Conservation (phyloP, 768 basidiomycete species). For the Xerocomellus dryophilus region DNA sequence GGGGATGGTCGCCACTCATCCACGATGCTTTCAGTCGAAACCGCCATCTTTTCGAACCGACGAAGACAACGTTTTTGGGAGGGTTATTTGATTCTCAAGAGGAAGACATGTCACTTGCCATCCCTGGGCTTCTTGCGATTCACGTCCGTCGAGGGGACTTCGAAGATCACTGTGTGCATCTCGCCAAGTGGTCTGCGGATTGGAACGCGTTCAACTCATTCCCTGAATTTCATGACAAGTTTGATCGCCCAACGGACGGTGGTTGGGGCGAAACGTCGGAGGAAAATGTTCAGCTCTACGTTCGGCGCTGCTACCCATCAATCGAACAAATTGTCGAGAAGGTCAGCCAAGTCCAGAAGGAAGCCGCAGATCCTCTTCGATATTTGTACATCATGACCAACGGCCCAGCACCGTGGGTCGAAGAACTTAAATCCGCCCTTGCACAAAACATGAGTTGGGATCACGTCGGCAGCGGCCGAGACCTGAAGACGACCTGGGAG, state of each 20-base stretch:
- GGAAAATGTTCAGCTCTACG: constrained; percentile 27
- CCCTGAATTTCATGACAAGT: constrained; percentile 40
- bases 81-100: neutral
- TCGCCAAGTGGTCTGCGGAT: constrained; percentile 34
- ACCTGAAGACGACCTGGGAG: constrained; percentile 41
- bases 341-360: constrained; percentile 34
- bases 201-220: constrained; percentile 48
- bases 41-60: constrained; percentile 22
- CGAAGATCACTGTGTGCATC: constrained; percentile 40
- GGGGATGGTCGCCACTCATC: constrained; percentile 34
- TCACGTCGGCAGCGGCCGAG: constrained; percentile 40
- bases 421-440: constrained; percentile 38
- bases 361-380: constrained; percentile 26
- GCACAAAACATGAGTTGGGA: constrained; percentile 35
- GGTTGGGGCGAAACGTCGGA: constrained; percentile 14
- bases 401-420: constrained; percentile 40
- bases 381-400: constrained; percentile 50
- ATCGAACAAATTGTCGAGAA: constrained; percentile 42
- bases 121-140: constrained; percentile 45
- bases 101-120: constrained; percentile 12
- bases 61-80: neutral
- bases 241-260: constrained; percentile 29
- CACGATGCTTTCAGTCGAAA: constrained; percentile 33
- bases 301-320: constrained; percentile 42
- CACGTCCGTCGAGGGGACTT: constrained; percentile 55